Percentiles rank a stretch among this genome's conserved stretches.
Evolutionary conservation across 2,329 filamentous ascomycete genomes (phyloP).

Genomic region (Tolypocladium nubicola): DNA sequence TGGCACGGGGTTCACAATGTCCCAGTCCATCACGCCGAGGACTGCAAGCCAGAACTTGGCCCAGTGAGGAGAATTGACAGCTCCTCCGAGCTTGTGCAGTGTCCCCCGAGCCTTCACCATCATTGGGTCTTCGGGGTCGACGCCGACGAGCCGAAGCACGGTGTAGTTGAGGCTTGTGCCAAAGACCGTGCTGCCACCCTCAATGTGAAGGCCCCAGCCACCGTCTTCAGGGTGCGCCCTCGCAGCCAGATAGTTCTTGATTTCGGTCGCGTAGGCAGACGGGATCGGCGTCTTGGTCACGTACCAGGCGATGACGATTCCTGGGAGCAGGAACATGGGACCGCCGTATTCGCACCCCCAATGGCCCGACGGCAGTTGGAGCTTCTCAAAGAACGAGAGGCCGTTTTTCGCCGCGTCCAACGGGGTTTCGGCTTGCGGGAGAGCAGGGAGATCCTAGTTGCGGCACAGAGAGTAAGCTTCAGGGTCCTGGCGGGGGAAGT

Average conservation of each 20-base stretch:
- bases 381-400: constrained; percentile 75
- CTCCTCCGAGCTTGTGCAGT: constrained; percentile 78
- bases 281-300: constrained; percentile 82
- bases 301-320: constrained; percentile 77
- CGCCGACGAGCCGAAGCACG: constrained; percentile 68
- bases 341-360: constrained; percentile 98
- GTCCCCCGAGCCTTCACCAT: constrained; percentile 78
- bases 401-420: constrained; percentile 74
- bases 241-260: constrained; percentile 84
- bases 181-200: constrained; percentile 85
- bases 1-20: constrained; percentile 87
- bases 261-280: constrained; percentile 69
- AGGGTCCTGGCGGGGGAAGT: background rate
- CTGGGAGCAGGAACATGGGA: constrained; percentile 88
- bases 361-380: constrained; percentile 81
- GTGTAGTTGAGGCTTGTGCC: constrained; percentile 87
- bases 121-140: constrained; percentile 69
- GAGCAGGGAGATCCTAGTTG: constrained; percentile 58
- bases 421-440: constrained; percentile 60
- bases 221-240: constrained; percentile 78
- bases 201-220: constrained; percentile 96
- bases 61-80: constrained; percentile 81
- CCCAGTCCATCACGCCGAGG: constrained; percentile 76
- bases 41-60: constrained; percentile 91
- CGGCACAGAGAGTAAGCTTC: constrained; percentile 1